Evolutionary conservation across 768 basidiomycete genomes (phyloP), one percentile per base, ranked within the genome.

Genomic region (Suillus subluteus): DNA sequence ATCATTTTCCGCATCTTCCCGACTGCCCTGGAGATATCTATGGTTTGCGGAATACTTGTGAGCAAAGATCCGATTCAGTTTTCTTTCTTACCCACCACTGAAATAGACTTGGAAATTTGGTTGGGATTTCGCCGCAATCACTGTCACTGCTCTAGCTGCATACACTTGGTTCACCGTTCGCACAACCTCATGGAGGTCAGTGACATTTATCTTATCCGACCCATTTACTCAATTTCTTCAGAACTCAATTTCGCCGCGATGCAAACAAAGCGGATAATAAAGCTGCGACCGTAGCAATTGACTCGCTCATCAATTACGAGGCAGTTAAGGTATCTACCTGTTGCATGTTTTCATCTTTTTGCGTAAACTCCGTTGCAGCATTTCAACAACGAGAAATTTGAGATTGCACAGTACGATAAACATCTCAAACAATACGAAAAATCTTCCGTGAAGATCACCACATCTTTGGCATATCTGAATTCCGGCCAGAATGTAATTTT

Each of bases 161-260:
- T 99, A 99, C 75, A 93, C 95, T 0, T 98, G 96, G 96, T 99
- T 97, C 75, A 99, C 98, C 1, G 89, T 99, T 41, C 87, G 89
- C 58, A 99, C 98, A 1, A 99, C 98, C 1, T 89, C 96, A 1
- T 99, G 98, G 98, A 84, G 96, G 95, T 95, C 62, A 72, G 81
- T 46, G 74, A 59, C 2, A 15, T 54, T 1, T 6, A 38, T 3
- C 30, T 37, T 21, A 61, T 32, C 3, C 13, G 6, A 6, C 2
- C 35, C 26, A 44, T 2, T 41, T 30, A 41, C 63, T 63, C 46
- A 62, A 59, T 40, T 38, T 62, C 23, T 44, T 30, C 70, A 97
- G 96, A 67, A 98, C 96, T 0, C 88, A 87, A 62, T 99, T 99
- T 82, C 91, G 98, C 32, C 88, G 96, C 56, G 87, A 98, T 67